Conservation (phyloP, 2,329 filamentous ascomycete species). For the Fusarium sp. region DNA sequence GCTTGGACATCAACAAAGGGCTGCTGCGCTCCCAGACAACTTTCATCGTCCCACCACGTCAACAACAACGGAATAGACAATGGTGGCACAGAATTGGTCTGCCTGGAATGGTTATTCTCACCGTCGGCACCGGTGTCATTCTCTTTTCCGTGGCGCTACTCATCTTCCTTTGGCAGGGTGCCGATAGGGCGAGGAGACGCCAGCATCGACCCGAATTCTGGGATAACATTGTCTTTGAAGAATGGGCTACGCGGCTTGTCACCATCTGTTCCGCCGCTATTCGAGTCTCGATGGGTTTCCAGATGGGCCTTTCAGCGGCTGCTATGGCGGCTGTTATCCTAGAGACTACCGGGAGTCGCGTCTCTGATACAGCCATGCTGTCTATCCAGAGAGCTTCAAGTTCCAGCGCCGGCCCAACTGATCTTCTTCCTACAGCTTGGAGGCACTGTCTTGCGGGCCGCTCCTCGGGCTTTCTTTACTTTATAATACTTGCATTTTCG, state of each 20-base stretch:
- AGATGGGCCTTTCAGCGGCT: slow-evolving; percentile 17
- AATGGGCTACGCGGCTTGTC: slow-evolving; percentile 21
- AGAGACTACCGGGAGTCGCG: slow-evolving; percentile 11
- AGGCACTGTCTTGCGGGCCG: background rate
- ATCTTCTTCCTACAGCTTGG: slow-evolving; percentile 17
- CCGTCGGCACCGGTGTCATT: slow-evolving; percentile 4
- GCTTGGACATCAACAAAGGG: background rate
- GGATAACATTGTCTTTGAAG: slow-evolving; percentile 9
- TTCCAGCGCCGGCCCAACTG: slow-evolving; percentile 3
- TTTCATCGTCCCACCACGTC: background rate
- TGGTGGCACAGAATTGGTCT: slow-evolving; percentile 24
- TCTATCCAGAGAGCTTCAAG: slow-evolving; percentile 19
- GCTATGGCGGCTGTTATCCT: slow-evolving; percentile 23
- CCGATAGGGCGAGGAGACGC: slow-evolving; percentile 2
- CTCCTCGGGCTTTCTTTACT: background rate
- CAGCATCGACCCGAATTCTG: slow-evolving; percentile 9
- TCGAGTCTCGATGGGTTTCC: slow-evolving; percentile 15
- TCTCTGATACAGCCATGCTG: slow-evolving; percentile 6
- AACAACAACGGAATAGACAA: background rate
- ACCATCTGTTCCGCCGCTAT: slow-evolving; percentile 27
- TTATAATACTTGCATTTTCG: background rate
- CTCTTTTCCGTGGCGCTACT: slow-evolving; percentile 13
- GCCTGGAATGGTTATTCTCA: slow-evolving; percentile 1
- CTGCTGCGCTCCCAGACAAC: background rate
- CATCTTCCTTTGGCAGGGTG: slow-evolving; percentile 18